Conservation (phyloP, 208 protist species). For the Acanthamoeba culbertsoni region DNA sequence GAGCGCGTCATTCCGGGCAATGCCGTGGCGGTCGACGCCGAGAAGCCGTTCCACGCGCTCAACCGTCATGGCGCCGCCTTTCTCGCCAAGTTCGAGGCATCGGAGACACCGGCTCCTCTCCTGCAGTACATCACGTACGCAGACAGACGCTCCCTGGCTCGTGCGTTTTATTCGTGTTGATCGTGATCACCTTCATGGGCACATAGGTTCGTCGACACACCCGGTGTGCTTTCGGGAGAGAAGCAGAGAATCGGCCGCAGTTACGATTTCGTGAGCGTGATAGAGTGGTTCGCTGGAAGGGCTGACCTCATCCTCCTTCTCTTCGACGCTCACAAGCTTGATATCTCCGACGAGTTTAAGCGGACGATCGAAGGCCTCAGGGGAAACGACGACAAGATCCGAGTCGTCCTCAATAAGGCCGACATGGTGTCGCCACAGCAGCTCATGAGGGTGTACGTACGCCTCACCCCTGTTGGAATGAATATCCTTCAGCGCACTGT, state of each 20-base stretch:
- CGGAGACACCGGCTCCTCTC: conserved; percentile 86
- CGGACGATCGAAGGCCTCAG: conserved; percentile 78
- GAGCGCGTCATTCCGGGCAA: conserved; percentile 88
- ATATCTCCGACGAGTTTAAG: conserved; percentile 88
- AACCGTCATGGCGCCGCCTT: conserved; percentile 87
- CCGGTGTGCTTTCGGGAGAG: conserved; percentile 92
- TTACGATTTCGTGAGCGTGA: conserved; percentile 79
- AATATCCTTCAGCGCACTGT: too few relatives aligned
- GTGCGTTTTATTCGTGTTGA: neutral
- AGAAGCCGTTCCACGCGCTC: conserved; percentile 90
- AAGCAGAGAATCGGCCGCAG: conserved; percentile 87
- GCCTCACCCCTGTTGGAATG: neutral
- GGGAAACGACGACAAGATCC: conserved; percentile 93
- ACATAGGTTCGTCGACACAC: conserved; percentile 92
- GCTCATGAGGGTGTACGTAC: conserved; percentile 93
- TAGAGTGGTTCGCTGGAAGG: conserved; percentile 67
- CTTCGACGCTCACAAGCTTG: conserved; percentile 98
- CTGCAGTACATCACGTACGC: conserved; percentile 87
- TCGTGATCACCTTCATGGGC: neutral
- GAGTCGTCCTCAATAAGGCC: conserved; percentile 97
- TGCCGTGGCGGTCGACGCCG: conserved; percentile 86
- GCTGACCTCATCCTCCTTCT: conserved; percentile 95
- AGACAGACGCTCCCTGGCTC: neutral
- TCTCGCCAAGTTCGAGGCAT: conserved; percentile 87
- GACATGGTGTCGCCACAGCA: conserved; percentile 92